Base-by-base conservation (phyloP, 2,329 filamentous ascomycete genomes). In the Zymoseptoria tritici region DNA sequence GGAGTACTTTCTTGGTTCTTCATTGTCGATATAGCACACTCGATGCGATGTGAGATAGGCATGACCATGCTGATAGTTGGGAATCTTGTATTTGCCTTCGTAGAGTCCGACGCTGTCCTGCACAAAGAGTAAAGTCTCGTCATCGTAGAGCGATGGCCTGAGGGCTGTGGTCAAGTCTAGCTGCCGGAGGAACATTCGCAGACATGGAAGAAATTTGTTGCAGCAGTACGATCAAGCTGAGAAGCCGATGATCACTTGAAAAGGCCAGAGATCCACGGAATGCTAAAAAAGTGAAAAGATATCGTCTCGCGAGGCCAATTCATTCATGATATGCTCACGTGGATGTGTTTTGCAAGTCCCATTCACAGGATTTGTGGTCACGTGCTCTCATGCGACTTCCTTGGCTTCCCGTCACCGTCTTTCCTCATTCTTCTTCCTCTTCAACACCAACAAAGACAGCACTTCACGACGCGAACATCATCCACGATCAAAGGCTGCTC, bases 41-140 rank as follows among this genome's bases (percentile, higher is more conserved):
- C 94, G 89, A 76, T 97, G 93, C 8, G 94, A 96, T 19, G 94
- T 99, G 75, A 99, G 76, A 74, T 99, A 99, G 58, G 94, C 91
- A 78, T 97, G 91, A 56, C 94, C 94, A 78, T 96, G 91, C 74
- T 99, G 94, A 66, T 95, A 91, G 71, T 92, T 86, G 42, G 90
- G 88, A 57, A 99, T 87, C 79, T 99, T 99, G 79, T 87, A 94
- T 79, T 97, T 97, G 68, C 94, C 94, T 82, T 97, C 91, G 79
- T 99, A 99, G 63, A 99, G 81, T 67, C 94, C 94, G 70, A 99
- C 92, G 75, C 91, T 92, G 81, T 97, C 92, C 79, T 97, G 93
- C 60, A 99, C 93, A 78, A 96, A 97, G 61, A 99, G 83, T 57
- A 97, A 81, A 68, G 90, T 89, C 83, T 99, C 94, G 81, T 97